Evolutionary conservation across 805 yeast genomes (phyloP).

Genomic region (Lachancea dasiensis): DNA sequence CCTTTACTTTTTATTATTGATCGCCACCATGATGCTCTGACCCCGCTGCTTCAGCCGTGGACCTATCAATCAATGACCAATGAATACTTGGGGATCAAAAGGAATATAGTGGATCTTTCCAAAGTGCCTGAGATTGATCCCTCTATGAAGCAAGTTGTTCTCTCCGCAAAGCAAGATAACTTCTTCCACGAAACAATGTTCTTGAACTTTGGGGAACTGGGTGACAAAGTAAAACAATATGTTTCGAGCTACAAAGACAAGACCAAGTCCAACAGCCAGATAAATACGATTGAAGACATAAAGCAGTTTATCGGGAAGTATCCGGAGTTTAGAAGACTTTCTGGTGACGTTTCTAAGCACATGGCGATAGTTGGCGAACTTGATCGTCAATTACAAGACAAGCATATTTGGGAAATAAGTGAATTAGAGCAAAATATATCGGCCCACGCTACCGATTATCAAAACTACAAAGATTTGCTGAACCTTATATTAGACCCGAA

Average conservation of each 20-base stretch:
- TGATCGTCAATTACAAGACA: slow-evolving; percentile 60
- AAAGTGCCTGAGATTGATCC: slow-evolving; percentile 47
- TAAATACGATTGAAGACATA: slow-evolving; percentile 81
- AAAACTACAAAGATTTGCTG: slow-evolving; percentile 52
- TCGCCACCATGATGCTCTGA: slow-evolving; percentile 83
- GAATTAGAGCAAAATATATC: slow-evolving; percentile 86
- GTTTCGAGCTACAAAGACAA: slow-evolving; percentile 76
- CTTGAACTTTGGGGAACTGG: slow-evolving; percentile 89
- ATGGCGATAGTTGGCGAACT: slow-evolving; percentile 85
- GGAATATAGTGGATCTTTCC: slow-evolving; percentile 71
- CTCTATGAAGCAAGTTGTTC: slow-evolving; percentile 59
- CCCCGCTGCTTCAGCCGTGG: slow-evolving; percentile 94
- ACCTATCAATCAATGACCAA: slow-evolving; percentile 97
- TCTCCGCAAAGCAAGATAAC: slow-evolving; percentile 62
- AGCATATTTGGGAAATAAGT: slow-evolving; percentile 74
- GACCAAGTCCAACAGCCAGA: slow-evolving; percentile 61
- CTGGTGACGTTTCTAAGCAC: slow-evolving; percentile 86
- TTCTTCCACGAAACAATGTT: slow-evolving; percentile 80
- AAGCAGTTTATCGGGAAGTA: slow-evolving; percentile 85
- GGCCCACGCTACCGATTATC: slow-evolving; percentile 52
- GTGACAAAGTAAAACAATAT: slow-evolving; percentile 78
- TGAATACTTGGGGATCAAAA: slow-evolving; percentile 75
- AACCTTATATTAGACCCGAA: slow-evolving; percentile 44
- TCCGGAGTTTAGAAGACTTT: slow-evolving; percentile 87
- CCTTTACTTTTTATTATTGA: slow-evolving; percentile 75